phyloP scores from a whole-genome alignment of 2,329 filamentous ascomycete genomes.

The Trichoderma atroviride region DNA sequence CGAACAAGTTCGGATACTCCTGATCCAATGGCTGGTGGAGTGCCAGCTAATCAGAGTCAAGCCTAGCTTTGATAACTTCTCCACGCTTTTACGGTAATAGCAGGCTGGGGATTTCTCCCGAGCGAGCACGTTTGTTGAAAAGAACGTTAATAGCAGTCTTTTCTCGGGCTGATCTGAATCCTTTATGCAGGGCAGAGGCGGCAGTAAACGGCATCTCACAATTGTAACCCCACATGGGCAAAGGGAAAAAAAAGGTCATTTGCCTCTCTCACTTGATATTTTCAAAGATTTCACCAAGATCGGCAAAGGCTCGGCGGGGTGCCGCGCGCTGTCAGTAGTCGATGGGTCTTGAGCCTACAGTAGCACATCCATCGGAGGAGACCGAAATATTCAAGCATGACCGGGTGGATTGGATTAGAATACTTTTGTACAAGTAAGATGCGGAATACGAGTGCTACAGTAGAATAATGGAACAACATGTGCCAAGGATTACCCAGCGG shows the following conservation, averaged over 20 bases:
- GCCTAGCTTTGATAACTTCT: not conserved
- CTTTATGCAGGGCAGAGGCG: not conserved
- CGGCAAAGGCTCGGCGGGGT: not conserved
- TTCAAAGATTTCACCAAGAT: not conserved
- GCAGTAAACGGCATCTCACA: not conserved
- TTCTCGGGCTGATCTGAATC: not conserved
- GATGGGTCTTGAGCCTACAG: not conserved
- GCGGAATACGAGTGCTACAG: not conserved
- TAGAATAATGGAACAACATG: not conserved
- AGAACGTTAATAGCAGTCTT: not conserved
- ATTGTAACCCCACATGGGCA: not conserved
- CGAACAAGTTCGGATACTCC: not conserved
- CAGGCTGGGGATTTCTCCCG: not conserved
- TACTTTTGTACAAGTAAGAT: not conserved
- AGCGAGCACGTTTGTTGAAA: not conserved
- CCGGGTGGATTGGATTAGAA: not conserved
- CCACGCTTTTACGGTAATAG: not conserved
- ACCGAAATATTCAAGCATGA: not conserved
- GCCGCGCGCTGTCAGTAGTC: not conserved
- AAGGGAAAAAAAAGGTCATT: not conserved
- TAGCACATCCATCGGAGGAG: conserved; percentile 2
- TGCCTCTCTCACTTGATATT: not conserved
- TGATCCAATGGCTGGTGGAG: not conserved
- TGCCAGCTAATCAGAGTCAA: not conserved
- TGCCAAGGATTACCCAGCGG: too few species aligned